Evolutionary conservation across 768 basidiomycete species (phyloP).

Genomic region (Mycena filopes): DNA sequence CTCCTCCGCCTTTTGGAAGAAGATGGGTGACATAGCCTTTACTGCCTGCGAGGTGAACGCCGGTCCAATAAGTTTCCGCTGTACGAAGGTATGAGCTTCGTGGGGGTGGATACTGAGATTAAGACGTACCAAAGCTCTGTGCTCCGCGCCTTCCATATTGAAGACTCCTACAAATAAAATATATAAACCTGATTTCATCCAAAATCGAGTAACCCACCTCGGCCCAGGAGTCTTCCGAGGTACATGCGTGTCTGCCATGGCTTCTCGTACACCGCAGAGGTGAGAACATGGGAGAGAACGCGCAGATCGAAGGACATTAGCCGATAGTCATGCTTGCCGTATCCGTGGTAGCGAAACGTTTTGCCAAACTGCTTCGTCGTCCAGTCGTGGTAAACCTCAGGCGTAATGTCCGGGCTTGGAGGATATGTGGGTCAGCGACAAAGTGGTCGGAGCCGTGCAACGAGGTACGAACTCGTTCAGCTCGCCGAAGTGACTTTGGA

Average conservation of each 20-base stretch:
- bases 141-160: slow-evolving; percentile 62
- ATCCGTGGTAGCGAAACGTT: slow-evolving; percentile 66
- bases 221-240: slow-evolving; percentile 59
- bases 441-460: not conserved
- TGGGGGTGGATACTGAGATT: not conserved
- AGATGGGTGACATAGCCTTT: slow-evolving; percentile 56
- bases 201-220: slow-evolving; percentile 46
- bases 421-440: not conserved
- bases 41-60: slow-evolving; percentile 60
- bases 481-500: slow-evolving; percentile 57
- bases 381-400: slow-evolving; percentile 56
- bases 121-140: slow-evolving; percentile 50
- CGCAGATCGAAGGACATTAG: slow-evolving; percentile 64
- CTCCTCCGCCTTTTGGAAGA: slow-evolving; percentile 63
- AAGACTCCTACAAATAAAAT: slow-evolving; percentile 52
- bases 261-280: slow-evolving; percentile 60
- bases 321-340: slow-evolving; percentile 66
- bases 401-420: slow-evolving; percentile 54
- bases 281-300: slow-evolving; percentile 59
- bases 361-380: slow-evolving; percentile 53
- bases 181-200: too few species aligned
- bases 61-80: slow-evolving; percentile 60
- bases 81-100: not conserved
- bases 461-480: slow-evolving; percentile 55
- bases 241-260: slow-evolving; percentile 66